Evolutionary conservation across 2,329 filamentous ascomycete species (phyloP).

Genomic region (Pestalotiopsis sp.): DNA sequence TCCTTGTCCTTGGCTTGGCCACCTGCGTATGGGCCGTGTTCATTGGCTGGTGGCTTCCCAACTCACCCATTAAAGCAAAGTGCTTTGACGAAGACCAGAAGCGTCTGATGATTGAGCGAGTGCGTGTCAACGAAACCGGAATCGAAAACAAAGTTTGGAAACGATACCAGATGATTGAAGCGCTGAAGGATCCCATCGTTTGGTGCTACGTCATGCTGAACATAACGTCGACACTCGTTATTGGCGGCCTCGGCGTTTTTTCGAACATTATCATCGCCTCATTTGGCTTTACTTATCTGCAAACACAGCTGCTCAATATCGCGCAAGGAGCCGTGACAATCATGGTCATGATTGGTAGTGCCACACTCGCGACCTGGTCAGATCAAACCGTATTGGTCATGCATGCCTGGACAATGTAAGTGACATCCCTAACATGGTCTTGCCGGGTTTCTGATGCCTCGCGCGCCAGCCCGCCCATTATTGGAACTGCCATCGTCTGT

Average conservation of each 20-base stretch:
- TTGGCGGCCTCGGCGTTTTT: constrained; percentile 40
- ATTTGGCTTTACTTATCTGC: constrained; percentile 39
- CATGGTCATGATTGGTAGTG: constrained; percentile 35
- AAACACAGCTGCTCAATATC: constrained; percentile 42
- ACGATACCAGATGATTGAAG: constrained; percentile 38
- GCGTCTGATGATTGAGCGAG: constrained; percentile 36
- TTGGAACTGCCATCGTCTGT: constrained; percentile 44
- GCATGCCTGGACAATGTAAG: constrained; percentile 17
- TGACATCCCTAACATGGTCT: background rate
- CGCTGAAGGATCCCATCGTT: constrained; percentile 35
- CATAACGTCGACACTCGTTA: constrained; percentile 30
- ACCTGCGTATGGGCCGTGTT: constrained; percentile 37
- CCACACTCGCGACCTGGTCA: constrained; percentile 33
- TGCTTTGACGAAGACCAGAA: constrained; percentile 48
- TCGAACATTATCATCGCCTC: constrained; percentile 40
- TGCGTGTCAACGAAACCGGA: constrained; percentile 40
- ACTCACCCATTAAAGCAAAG: constrained; percentile 52
- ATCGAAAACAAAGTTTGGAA: constrained; percentile 39
- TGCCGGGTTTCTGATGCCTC: constrained; percentile 31
- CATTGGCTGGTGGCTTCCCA: constrained; percentile 45
- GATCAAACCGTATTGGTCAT: constrained; percentile 22
- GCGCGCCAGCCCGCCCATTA: constrained; percentile 32
- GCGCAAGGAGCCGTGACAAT: constrained; percentile 43
- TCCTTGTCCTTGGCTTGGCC: constrained; percentile 41
- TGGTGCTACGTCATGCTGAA: constrained; percentile 30